Percentiles rank a stretch among this genome's conserved stretches.
Evolutionary conservation across 2,329 filamentous ascomycete species (phyloP).

Genomic region (Stagonosporopsis chrysanthemi): DNA sequence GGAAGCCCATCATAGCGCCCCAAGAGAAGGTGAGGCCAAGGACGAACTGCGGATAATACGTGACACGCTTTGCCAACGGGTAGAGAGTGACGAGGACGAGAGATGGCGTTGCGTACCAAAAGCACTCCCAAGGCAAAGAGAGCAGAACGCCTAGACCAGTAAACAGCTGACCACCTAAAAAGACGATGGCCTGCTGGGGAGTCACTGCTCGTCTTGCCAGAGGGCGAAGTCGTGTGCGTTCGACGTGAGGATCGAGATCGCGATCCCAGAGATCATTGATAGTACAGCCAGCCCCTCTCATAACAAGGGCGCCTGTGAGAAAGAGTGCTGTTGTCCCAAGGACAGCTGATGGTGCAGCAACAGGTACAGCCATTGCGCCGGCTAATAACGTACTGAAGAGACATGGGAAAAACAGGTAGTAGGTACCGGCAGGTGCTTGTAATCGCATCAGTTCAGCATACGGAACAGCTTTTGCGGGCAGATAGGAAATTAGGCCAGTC

Average conservation of each 20-base stretch:
- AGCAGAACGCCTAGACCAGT: constrained; percentile 76
- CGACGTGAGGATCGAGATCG: constrained; percentile 82
- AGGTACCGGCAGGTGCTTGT: constrained; percentile 81
- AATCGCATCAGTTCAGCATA: constrained; percentile 84
- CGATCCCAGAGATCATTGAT: constrained; percentile 93
- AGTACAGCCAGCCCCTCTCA: constrained; percentile 86
- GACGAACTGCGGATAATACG: constrained; percentile 85
- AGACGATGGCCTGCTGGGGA: constrained; percentile 74
- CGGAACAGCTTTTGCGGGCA: constrained; percentile 75
- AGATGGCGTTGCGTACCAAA: constrained; percentile 80
- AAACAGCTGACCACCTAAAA: constrained; percentile 76
- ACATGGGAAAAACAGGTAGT: constrained; percentile 87
- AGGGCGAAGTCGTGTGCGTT: constrained; percentile 77
- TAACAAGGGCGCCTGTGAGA: constrained; percentile 77
- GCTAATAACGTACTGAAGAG: constrained; percentile 84
- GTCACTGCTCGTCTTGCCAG: constrained; percentile 81
- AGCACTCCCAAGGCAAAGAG: constrained; percentile 76
- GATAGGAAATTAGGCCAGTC: constrained; percentile 71
- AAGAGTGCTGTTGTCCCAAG: constrained; percentile 73
- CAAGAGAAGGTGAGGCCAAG: constrained; percentile 87
- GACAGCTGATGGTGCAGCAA: constrained; percentile 67
- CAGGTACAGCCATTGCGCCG: constrained; percentile 70
- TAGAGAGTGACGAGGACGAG: constrained; percentile 77
- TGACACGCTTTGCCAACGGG: constrained; percentile 84
- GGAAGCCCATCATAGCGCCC: constrained; percentile 89